These are phyloP conservation scores for Vigna hirtella DNA, from an alignment of 306 rosid genomes.

Conservation along the genomic window DNA sequence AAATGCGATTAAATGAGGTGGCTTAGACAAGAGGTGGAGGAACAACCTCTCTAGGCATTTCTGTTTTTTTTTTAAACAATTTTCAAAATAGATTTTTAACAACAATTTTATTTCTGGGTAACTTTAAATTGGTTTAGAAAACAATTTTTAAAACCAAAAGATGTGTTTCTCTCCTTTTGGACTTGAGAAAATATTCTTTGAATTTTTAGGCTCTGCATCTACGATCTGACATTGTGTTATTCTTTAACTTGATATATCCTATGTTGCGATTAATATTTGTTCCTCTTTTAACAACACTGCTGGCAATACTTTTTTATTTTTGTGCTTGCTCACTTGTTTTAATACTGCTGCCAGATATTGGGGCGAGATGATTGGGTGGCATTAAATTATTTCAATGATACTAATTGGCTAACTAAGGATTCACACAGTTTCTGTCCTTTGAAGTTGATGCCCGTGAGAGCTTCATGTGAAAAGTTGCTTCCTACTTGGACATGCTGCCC, in stretches of 20 bases:
- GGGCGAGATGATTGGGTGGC: slow-evolving; percentile 76
- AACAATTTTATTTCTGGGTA: too few relatives aligned
- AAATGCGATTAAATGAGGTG: too few relatives aligned
- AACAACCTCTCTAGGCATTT: too few relatives aligned
- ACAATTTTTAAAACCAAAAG: too few relatives aligned
- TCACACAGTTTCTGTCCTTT: slow-evolving; percentile 65
- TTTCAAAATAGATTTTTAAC: too few relatives aligned
- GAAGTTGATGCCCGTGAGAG: slow-evolving; percentile 68
- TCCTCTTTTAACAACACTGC: not conserved
- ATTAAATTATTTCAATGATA: slow-evolving; percentile 54
- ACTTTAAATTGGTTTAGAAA: too few relatives aligned
- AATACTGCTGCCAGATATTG: slow-evolving; percentile 71
- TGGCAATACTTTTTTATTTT: slow-evolving; percentile 7
- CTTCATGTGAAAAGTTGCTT: slow-evolving; percentile 57
- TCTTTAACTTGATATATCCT: slow-evolving; percentile 18
- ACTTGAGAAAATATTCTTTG: too few relatives aligned
- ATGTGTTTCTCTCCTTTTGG: too few relatives aligned
- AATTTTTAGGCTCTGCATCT: not conserved
- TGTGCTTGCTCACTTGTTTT: slow-evolving; percentile 36
- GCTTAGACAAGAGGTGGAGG: too few relatives aligned
- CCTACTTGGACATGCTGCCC: slow-evolving; percentile 45
- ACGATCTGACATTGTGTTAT: not conserved
- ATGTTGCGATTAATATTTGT: slow-evolving; percentile 11
- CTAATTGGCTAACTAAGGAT: slow-evolving; percentile 68
- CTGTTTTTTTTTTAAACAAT: too few relatives aligned